phyloP scores from a whole-genome alignment of 2,329 filamentous ascomycete genomes.

The Penicillium sp. region DNA sequence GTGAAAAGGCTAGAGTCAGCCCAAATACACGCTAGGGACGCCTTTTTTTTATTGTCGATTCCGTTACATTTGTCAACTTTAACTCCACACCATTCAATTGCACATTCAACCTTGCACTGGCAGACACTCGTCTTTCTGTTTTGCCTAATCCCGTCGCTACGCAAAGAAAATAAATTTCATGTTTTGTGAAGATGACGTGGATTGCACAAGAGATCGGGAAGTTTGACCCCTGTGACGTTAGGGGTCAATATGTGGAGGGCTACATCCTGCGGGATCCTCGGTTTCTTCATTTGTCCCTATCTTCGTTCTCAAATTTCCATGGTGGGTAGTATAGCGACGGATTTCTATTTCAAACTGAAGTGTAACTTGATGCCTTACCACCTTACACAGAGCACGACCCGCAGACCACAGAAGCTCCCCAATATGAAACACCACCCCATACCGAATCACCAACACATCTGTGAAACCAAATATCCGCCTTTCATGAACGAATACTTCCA shows the following conservation, averaged over 20 bases:
- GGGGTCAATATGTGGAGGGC: background rate
- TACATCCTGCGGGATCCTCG: background rate
- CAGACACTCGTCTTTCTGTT: too few species aligned
- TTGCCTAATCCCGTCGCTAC: background rate
- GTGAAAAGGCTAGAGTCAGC: background rate
- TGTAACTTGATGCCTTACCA: background rate
- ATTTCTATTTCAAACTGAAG: background rate
- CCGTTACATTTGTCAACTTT: too few species aligned
- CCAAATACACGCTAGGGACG: too few species aligned
- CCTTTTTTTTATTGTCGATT: background rate
- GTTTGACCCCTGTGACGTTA: background rate
- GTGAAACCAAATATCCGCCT: constrained; percentile 11
- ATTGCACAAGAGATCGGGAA: background rate
- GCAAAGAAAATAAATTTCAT: background rate
- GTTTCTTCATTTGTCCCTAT: background rate
- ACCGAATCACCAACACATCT: background rate
- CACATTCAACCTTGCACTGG: too few species aligned
- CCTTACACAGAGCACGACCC: constrained; percentile 1
- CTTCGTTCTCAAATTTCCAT: background rate
- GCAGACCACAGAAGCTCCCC: background rate
- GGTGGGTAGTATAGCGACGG: background rate
- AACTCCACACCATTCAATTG: too few species aligned
- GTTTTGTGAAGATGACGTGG: background rate
- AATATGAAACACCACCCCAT: background rate
- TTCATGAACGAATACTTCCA: constrained; percentile 15